Conservation (phyloP, 2,329 filamentous ascomycete species). For the Endothia cerciana region DNA sequence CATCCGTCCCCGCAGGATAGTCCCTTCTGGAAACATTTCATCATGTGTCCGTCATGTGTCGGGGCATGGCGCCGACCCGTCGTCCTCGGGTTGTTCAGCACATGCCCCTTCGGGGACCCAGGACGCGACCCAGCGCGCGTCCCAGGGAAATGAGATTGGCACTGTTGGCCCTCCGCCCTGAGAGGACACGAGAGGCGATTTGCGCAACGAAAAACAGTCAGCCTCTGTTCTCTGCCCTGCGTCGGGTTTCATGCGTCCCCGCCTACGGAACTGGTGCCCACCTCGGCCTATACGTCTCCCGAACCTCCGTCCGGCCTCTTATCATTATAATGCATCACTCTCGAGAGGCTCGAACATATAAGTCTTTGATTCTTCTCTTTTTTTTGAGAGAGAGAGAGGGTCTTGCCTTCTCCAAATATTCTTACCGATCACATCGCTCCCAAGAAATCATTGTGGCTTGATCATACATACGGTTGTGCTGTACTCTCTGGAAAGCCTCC, state of each 20-base stretch:
- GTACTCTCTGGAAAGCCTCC: background rate
- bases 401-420: background rate
- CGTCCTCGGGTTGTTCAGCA: background rate
- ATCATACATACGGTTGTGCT: background rate
- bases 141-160: slow-evolving; percentile 2
- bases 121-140: background rate
- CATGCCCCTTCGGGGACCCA: slow-evolving; percentile 14
- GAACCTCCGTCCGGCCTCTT: slow-evolving; percentile 15
- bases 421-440: background rate
- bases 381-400: background rate
- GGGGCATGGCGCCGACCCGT: slow-evolving; percentile 6
- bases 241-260: slow-evolving; percentile 22
- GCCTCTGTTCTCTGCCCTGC: slow-evolving; percentile 7
- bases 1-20: background rate
- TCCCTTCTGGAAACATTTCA: background rate
- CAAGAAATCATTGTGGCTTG: background rate
- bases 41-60: background rate
- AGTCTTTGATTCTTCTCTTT: background rate
- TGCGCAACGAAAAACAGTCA: background rate
- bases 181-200: background rate
- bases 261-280: background rate
- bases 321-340: background rate
- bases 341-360: slow-evolving; percentile 9
- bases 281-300: slow-evolving; percentile 20
- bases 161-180: background rate